A percentile compares a stretch with the other conserved stretches of the same genome.
phyloP scores from a whole-genome alignment of 805 yeast genomes.

The Torulaspora indica region DNA sequence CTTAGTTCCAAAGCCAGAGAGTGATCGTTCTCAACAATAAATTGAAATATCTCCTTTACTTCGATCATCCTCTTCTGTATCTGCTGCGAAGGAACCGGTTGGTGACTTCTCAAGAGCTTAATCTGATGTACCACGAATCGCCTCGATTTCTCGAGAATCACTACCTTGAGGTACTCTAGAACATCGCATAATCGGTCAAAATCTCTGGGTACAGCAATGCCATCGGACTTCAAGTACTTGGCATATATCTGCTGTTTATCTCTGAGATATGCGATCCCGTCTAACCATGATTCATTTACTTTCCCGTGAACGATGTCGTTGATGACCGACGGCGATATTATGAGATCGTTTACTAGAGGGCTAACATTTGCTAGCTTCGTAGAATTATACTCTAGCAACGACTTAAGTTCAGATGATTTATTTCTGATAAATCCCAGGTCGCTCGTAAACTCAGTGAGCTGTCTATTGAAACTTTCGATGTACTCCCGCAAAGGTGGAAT shows the following conservation, averaged over 20 bases:
- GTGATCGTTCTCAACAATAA: slow-evolving; percentile 50
- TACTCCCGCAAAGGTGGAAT: slow-evolving; percentile 49
- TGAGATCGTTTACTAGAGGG: slow-evolving; percentile 70
- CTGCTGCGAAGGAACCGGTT: slow-evolving; percentile 63
- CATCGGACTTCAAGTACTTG: slow-evolving; percentile 33
- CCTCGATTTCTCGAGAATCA: slow-evolving; percentile 71
- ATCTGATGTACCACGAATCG: slow-evolving; percentile 62
- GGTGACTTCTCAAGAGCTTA: slow-evolving; percentile 56
- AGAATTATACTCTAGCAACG: slow-evolving; percentile 46
- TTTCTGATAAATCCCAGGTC: slow-evolving; percentile 60
- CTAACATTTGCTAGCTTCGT: slow-evolving; percentile 50
- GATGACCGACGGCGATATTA: slow-evolving; percentile 70
- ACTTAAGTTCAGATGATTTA: slow-evolving; percentile 47
- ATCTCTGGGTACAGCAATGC: slow-evolving; percentile 25
- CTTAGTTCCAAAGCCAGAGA: slow-evolving; percentile 67
- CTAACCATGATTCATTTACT: slow-evolving; percentile 58
- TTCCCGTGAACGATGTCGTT: slow-evolving; percentile 53
- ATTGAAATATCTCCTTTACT: slow-evolving; percentile 57
- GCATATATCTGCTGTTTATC: slow-evolving; percentile 56
- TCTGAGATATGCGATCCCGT: slow-evolving; percentile 51
- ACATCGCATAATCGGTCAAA: slow-evolving; percentile 23
- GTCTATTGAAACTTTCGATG: slow-evolving; percentile 52
- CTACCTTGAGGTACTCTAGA: slow-evolving; percentile 49
- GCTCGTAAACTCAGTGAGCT: slow-evolving; percentile 49
- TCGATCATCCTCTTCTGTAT: slow-evolving; percentile 63